phyloP scores from a whole-genome alignment of 306 rosid genomes.

The Styphnolobium japonicum region DNA sequence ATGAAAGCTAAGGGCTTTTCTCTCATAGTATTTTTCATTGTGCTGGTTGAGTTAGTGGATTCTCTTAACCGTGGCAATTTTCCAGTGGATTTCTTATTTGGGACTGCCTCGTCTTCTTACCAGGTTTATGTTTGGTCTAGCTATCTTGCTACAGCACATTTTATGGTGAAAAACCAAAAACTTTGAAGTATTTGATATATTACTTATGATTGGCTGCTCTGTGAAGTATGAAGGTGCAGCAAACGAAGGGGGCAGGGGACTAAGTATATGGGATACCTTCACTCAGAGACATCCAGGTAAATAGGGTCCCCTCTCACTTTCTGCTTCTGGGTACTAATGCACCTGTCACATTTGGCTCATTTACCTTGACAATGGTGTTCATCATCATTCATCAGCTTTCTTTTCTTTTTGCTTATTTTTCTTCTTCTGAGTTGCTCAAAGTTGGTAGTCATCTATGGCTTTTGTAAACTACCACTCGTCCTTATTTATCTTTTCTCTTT shows the following conservation, averaged over 20 bases:
- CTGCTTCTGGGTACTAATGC: neutral
- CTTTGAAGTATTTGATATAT: neutral
- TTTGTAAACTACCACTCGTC: neutral
- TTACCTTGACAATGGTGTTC: neutral
- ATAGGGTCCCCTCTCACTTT: neutral
- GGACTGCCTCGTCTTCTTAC: slow-evolving; percentile 45
- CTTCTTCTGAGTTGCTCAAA: neutral
- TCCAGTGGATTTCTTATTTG: slow-evolving; percentile 42
- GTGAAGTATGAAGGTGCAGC: slow-evolving; percentile 57
- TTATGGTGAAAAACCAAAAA: neutral
- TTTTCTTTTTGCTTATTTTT: neutral
- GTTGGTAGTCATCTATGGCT: neutral
- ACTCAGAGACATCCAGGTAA: slow-evolving; percentile 39
- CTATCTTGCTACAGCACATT: neutral
- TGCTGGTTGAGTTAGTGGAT: neutral
- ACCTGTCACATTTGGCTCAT: neutral
- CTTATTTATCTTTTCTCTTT: neutral
- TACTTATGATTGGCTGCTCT: neutral
- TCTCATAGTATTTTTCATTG: neutral
- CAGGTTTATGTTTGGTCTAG: slow-evolving; percentile 32
- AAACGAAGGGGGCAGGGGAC: slow-evolving; percentile 42
- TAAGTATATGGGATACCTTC: slow-evolving; percentile 61
- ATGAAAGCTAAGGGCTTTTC: neutral
- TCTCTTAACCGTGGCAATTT: slow-evolving; percentile 27
- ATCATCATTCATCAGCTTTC: neutral